Base-by-base conservation (phyloP, 192 early-diverging fungal species). In the Coemansia sp. region DNA sequence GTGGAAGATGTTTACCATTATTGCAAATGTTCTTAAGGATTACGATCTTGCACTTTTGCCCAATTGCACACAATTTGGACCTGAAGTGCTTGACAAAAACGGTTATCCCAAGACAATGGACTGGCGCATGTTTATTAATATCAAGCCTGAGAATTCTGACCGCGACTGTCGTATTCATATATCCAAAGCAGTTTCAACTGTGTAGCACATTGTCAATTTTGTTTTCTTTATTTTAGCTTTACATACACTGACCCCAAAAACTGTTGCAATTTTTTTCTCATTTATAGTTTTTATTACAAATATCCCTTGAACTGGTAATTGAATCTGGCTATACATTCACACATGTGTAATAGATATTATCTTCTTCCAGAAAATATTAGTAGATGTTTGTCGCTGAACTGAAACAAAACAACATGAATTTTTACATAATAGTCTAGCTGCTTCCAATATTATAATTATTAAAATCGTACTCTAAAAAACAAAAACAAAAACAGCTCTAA, bases 21-120 rank as follows among this genome's bases (percentile, higher is more conserved):
- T 77, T 58, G 66, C 69, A 5, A 77, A 77, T 36, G 42, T 54
- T 46, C 65, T 76, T 10, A 70, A 71, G 41, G 69, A 76, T 40
- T 76, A 71, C 15, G 74, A 76, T 48, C 67, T 55, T 37, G 32
- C 61, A 43, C 10, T 76, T 8, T 69, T 69, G 0, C 36, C 51
- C 19, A 69, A 76, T 9, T 37, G 55, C 6, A 52, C 60, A 12
- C 62, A 71, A 10, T 49, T 76, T 37, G 74, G 74, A 3, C 74
- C 74, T 5, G 39, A n/a, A 9, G 45, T 71, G 19, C 54, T 76
- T 9, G 69, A 71, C 54, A 58, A 71, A 62, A 39, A 67, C 39
- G 73, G 73, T 4, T 69, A 62, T 41, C 69, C 74, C 13, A 66
- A 47, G 51, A 61, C 49, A 6, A 76, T 76, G 73, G 60, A 68